Conservation (phyloP, 2,329 filamentous ascomycete species). For the Ophiostoma populinum region DNA sequence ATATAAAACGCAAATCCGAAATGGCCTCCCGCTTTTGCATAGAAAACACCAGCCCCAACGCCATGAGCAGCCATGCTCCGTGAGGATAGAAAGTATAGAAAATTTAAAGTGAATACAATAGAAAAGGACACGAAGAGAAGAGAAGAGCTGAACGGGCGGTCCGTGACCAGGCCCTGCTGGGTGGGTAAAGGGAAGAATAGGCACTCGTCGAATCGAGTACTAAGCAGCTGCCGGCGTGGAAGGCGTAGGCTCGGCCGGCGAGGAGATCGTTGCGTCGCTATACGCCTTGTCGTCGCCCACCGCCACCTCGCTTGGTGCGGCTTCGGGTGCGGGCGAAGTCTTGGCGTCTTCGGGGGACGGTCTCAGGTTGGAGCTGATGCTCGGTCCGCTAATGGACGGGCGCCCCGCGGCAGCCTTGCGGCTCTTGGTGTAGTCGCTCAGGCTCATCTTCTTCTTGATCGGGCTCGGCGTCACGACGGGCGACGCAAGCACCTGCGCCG, state of each 20-base stretch:
- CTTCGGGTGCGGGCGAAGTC: no score
- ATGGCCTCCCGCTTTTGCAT: conserved; percentile 2
- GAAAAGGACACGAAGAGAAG: not conserved
- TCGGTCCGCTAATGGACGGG: conserved; percentile 17
- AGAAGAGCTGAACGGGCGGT: not conserved
- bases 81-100: not conserved
- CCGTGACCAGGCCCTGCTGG: no score
- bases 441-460: conserved; percentile 48
- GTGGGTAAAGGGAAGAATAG: no score
- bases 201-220: no score
- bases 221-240: no score
- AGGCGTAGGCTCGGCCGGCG: no score
- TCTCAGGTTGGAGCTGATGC: no score
- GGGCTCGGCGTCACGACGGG: conserved; percentile 34
- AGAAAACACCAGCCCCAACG: conserved; percentile 2
- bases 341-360: no score
- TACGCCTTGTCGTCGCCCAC: no score
- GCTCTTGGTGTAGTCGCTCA: conserved; percentile 48
- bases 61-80: conserved; percentile 1
- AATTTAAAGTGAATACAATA: not conserved
- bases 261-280: no score
- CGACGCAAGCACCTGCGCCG: conserved; percentile 26
- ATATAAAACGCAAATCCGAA: not conserved
- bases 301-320: no score
- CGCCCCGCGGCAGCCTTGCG: conserved; percentile 33